Base-by-base conservation (phyloP, 352 stramenopile species). In the Phytophthora sp. region DNA sequence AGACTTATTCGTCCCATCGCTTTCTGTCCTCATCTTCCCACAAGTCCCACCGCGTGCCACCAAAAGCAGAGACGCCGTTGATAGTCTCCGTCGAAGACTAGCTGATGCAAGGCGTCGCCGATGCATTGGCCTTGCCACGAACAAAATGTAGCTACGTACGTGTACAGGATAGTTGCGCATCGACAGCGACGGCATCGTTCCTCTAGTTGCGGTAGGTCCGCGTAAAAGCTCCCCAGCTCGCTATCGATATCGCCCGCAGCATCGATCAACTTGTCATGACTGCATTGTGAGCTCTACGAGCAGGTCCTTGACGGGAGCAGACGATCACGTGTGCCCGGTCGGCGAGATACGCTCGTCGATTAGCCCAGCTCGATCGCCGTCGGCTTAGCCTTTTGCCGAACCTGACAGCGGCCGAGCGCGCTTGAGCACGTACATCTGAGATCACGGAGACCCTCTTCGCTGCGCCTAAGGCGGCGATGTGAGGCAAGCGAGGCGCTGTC, bases 381-480 rank as follows among this genome's bases (percentile, higher is more conserved):
- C 24, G 28, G 15, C 28, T 39, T 59, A 59, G 37, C 21, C 2
- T 50, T 58, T 49, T 24, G 13, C 15, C 26, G 21, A 42, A 42
- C 28, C n/a, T 21, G 38, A 45, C 34, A 30, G 5, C 17, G 26
- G 26, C 24, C 28, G 17, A 45, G 13, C 12, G n/a, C n/a, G 8
- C 18, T 30, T 37, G 18, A 31, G 12, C 48, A 44, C n/a, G n/a
- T 24, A 21, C 20, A 37, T 6, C 21, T 57, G 38, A 48, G 39
- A n/a, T 8, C 15, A 20, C n/a, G 15, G 5, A 17, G 24, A 1
- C 9, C 31, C 2, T 24, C 23, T n/a, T 13, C 13, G 20, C 10
- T 4, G 6, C 11, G 46, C 46, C 62, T 70, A 69, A 65, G 28
- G 5, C 13, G 15, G n/a, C 49, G 20, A 15, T 43, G 54, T 60